A percentile compares a stretch with the other conserved stretches of the same genome.
Evolutionary conservation across 441 rosid species (phyloP).

Genomic region (Codiaeum variegatum): DNA sequence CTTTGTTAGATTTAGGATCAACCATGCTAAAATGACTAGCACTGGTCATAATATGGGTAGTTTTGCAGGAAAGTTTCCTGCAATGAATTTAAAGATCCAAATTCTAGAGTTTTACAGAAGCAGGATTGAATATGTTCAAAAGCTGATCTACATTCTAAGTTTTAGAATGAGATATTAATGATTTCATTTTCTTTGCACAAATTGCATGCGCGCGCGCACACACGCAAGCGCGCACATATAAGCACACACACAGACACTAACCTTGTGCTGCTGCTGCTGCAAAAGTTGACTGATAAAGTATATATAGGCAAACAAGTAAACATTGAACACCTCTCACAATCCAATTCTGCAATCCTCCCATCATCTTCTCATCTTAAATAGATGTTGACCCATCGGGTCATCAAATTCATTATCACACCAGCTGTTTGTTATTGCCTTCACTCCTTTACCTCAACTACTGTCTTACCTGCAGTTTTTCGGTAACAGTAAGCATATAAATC

Average conservation of each 20-base stretch:
- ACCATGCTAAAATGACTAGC: too few species aligned
- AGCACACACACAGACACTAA: constrained; percentile 13
- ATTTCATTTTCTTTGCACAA: not conserved
- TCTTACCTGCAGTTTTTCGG: not conserved
- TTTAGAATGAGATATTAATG: not conserved
- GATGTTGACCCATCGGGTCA: constrained; percentile 39
- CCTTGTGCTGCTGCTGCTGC: constrained; percentile 54
- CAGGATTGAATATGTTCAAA: not conserved
- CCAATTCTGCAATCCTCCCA: constrained; percentile 38
- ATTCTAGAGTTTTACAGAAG: not conserved
- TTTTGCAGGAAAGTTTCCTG: not conserved
- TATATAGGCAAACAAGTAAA: constrained; percentile 30
- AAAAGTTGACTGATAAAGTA: constrained; percentile 30
- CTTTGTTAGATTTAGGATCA: too few species aligned
- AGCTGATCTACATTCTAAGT: not conserved
- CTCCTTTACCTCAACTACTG: not conserved
- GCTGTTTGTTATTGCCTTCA: not conserved
- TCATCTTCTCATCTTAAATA: constrained; percentile 48
- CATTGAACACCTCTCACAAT: constrained; percentile 24
- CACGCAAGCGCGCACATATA: not conserved
- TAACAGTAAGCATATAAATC: not conserved
- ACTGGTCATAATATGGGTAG: too few species aligned
- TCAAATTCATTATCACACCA: constrained; percentile 31
- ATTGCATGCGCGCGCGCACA: not conserved
- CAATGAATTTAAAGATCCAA: constrained; percentile 4